Base-by-base conservation (phyloP, 257 asterid genomes). In the Gynochthodes officinalis region DNA sequence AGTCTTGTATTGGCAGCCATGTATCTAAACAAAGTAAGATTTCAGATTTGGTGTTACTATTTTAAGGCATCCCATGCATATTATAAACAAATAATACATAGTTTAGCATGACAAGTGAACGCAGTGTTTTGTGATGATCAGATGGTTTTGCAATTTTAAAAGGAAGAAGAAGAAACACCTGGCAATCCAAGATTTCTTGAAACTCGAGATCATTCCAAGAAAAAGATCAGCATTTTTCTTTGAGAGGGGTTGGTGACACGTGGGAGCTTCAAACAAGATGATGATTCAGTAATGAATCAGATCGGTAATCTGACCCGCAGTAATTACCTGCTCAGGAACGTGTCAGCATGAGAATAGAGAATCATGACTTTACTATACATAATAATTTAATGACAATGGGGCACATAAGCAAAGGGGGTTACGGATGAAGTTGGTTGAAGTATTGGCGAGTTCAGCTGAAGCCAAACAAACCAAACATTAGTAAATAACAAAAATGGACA, bases 151-250 rank as follows among this genome's bases (percentile, higher is more conserved):
- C 32, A 27, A 70, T 68, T 39, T 62, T 46, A 16, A 50, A 63
- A 37, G 40, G 57, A 59, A 64, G 52, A 64, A 75, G 35, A 42
- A 25, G 77, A 2, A 58, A 67, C 84, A 82, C 81, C 84, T 86
- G 86, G 84, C 86, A 23, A 63, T 50, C 49, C 25, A 25, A 49
- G 5, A 25, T 33, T 60, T 21, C 48, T 28, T 33, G 64, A 75
- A 64, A 50, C 33, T 80, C 87, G 67, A 82, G 89, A 83, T 53
- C 62, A 78, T 81, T 86, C 89, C 39, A 42, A 32, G 40, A 7
- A 28, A n/a, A 48, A 40, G 21, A 33, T 64, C 35, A 76, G 50
- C 50, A 49, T 37, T 52, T 60, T 60, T 18, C 13, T 63, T 58
- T 78, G 72, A 55, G 63, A 58, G 66, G 50, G 19, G 54, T 49